Conservation (phyloP, 129 eudicot genomes). For the Lactuca sativa region DNA sequence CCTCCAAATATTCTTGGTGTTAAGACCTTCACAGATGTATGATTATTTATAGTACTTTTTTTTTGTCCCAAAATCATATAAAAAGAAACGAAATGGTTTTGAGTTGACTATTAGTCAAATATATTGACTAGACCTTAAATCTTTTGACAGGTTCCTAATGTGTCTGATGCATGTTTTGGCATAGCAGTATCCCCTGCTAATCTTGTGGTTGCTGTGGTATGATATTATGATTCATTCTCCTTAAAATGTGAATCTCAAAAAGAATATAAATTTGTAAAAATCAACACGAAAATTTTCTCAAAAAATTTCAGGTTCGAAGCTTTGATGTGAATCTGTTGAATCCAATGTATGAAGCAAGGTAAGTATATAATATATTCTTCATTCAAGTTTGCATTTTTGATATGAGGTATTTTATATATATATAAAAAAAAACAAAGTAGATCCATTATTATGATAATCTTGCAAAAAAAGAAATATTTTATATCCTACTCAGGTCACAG, state of each 20-base stretch:
- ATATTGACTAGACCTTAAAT: constrained; percentile 9
- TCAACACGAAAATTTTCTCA: neutral
- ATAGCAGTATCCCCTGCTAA: constrained; percentile 86
- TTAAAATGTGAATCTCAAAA: neutral
- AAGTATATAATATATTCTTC: constrained; percentile 17
- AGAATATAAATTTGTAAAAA: neutral
- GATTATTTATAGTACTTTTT: constrained; percentile 19
- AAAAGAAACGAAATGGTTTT: neutral
- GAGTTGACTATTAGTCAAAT: constrained; percentile 3
- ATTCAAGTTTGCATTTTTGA: neutral
- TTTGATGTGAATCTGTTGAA: constrained; percentile 65
- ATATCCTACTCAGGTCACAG: constrained; percentile 47
- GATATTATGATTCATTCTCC: constrained; percentile 12
- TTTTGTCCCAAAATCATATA: neutral
- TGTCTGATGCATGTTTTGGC: constrained; percentile 78
- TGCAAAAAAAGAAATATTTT: neutral
- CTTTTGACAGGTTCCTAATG: constrained; percentile 67
- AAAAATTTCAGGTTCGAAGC: constrained; percentile 62
- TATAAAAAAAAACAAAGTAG: neutral
- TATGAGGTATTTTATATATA: neutral
- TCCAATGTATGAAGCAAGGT: constrained; percentile 93
- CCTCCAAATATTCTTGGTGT: constrained; percentile 72
- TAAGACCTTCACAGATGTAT: constrained; percentile 65
- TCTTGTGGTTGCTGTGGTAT: constrained; percentile 87
- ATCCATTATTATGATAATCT: constrained; percentile 9